Conservation (phyloP, 2,329 filamentous ascomycete species). For the Albifimbria verrucaria region DNA sequence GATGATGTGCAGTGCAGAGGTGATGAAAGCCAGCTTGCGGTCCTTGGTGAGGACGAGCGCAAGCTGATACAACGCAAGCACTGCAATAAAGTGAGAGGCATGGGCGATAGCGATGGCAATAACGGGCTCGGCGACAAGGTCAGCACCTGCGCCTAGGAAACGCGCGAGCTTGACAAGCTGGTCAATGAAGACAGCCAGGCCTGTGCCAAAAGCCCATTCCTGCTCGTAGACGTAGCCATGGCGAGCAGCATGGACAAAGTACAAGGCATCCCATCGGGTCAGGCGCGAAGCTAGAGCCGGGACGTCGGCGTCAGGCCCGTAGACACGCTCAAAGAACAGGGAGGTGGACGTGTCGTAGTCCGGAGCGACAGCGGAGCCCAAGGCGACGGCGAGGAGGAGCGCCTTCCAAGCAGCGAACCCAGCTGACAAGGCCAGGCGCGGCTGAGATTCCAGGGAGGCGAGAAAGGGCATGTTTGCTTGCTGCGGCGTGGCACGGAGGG, state of each 20-base stretch:
- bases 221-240: constrained; percentile 73
- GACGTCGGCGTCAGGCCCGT: constrained; percentile 33
- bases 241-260: constrained; percentile 62
- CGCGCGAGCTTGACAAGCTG: constrained; percentile 19
- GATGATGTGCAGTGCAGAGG: constrained; percentile 73
- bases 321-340: constrained; percentile 34
- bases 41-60: constrained; percentile 52
- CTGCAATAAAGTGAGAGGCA: constrained; percentile 71
- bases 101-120: constrained; percentile 68
- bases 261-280: constrained; percentile 78
- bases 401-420: constrained; percentile 65
- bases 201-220: constrained; percentile 75
- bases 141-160: constrained; percentile 16
- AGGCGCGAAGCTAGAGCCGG: constrained; percentile 52
- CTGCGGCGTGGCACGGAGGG: too few species aligned
- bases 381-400: constrained; percentile 60
- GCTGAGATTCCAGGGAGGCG: constrained; percentile 11
- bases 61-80: constrained; percentile 67
- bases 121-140: constrained; percentile 34
- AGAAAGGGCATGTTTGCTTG: constrained; percentile 12
- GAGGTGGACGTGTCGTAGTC: constrained; percentile 78
- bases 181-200: constrained; percentile 32
- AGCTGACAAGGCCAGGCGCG: constrained; percentile 20
- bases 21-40: constrained; percentile 59
- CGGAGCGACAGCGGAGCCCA: constrained; percentile 47